phyloP scores from a whole-genome alignment of 2,329 filamentous ascomycete genomes.

The Cercospora sp. region DNA sequence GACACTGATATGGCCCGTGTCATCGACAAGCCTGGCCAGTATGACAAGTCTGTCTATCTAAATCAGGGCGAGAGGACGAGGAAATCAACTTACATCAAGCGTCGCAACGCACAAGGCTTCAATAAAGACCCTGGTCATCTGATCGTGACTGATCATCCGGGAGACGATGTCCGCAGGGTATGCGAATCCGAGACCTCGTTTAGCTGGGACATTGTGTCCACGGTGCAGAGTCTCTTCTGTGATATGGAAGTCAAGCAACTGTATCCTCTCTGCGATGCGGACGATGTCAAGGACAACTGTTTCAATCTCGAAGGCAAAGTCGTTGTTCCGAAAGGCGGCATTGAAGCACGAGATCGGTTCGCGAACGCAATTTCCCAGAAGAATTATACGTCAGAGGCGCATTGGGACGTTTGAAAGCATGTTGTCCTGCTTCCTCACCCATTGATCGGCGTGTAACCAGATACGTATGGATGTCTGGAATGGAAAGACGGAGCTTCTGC shows the following conservation, averaged over 20 bases:
- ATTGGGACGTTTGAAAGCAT: background rate
- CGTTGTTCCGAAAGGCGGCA: background rate
- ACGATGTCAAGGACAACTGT: background rate
- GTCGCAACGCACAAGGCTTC: background rate
- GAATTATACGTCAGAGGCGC: background rate
- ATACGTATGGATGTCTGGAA: no score
- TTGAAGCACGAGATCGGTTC: background rate
- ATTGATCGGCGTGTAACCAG: no score
- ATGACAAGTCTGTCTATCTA: slow-evolving; percentile 6
- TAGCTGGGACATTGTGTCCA: background rate
- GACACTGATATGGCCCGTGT: background rate
- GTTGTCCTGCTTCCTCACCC: no score
- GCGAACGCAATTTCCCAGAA: background rate
- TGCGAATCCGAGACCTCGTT: slow-evolving; percentile 5
- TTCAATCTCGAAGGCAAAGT: background rate
- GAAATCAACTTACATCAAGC: background rate
- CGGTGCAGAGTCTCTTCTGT: background rate
- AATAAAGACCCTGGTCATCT: background rate
- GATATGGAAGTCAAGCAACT: slow-evolving; percentile 3
- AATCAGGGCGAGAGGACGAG: background rate
- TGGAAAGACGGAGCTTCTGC: no score
- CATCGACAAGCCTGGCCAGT: slow-evolving; percentile 3
- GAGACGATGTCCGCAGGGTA: background rate
- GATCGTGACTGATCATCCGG: background rate
- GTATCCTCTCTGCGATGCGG: background rate